Percentiles rank a stretch among this genome's conserved stretches.
phyloP scores from a whole-genome alignment of 495 filamentous ascomycete species.

The Aspergillus cavernicola region DNA sequence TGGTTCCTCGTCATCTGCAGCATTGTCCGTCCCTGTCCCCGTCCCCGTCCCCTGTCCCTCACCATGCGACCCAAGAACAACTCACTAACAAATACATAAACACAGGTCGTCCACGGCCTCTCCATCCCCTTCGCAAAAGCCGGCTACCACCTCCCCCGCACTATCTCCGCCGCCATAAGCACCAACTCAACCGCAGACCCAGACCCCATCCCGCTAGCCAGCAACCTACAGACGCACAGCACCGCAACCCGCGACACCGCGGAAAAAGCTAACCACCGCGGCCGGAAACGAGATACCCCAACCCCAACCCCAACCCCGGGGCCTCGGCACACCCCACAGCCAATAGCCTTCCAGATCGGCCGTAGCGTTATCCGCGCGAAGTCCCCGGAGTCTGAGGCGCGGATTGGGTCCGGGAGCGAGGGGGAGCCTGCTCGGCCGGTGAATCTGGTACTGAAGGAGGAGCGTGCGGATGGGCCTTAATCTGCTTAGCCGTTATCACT shows the following conservation, averaged over 20 bases:
- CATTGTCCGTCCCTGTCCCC: constrained; percentile 58
- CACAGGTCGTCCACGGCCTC: constrained; percentile 77
- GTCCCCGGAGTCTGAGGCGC: constrained; percentile 14
- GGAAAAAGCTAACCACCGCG: constrained; percentile 20
- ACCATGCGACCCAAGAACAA: neutral
- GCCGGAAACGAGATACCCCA: constrained; percentile 22
- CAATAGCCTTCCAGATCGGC: constrained; percentile 50
- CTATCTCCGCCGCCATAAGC: constrained; percentile 60
- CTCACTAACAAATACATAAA: constrained; percentile 13
- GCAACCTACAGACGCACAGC: constrained; percentile 32
- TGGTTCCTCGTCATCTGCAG: constrained; percentile 88
- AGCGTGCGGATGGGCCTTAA: neutral
- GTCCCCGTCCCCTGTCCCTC: neutral
- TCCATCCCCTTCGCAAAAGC: constrained; percentile 82
- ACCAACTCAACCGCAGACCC: constrained; percentile 30
- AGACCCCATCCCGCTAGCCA: constrained; percentile 30
- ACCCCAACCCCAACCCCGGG: neutral
- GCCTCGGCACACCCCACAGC: constrained; percentile 22
- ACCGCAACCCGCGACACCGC: constrained; percentile 29
- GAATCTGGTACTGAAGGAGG: constrained; percentile 22
- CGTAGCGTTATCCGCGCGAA: constrained; percentile 37
- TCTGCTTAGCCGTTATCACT: too few species aligned
- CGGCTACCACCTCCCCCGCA: constrained; percentile 73
- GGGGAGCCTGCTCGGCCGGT: constrained; percentile 38
- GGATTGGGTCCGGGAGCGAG: constrained; percentile 20